Percentiles rank a stretch among this genome's conserved stretches.
Evolutionary conservation across 805 yeast genomes (phyloP).

Genomic region (Myxozyma geophila): DNA sequence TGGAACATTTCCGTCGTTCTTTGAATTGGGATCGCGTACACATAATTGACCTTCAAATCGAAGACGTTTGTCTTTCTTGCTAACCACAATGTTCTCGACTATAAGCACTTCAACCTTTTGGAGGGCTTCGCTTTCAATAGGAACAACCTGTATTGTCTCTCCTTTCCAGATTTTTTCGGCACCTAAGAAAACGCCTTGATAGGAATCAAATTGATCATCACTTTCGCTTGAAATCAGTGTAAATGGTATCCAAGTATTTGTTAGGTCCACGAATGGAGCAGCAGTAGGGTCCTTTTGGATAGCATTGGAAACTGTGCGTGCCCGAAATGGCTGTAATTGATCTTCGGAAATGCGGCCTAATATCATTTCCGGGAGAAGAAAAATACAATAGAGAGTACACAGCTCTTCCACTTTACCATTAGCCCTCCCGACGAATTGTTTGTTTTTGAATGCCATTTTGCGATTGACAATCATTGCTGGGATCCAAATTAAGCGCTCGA

Average conservation of each 20-base stretch:
- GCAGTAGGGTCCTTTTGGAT: not conserved
- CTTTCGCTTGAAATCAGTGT: not conserved
- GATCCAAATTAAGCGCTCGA: not conserved
- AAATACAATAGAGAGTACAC: not conserved
- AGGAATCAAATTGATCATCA: not conserved
- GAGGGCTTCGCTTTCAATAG: not conserved
- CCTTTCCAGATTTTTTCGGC: constrained; percentile 15
- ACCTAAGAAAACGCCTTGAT: constrained; percentile 1
- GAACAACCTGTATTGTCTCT: not conserved
- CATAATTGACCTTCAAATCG: not conserved
- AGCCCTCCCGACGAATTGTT: not conserved
- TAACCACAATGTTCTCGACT: not conserved
- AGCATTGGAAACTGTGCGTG: not conserved
- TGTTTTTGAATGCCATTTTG: not conserved
- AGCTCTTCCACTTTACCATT: not conserved
- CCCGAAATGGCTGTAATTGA: not conserved
- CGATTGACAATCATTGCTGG: constrained; percentile 9
- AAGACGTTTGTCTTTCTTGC: not conserved
- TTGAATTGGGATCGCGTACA: not conserved
- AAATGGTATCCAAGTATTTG: not conserved
- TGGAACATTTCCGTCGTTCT: not conserved
- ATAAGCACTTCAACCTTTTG: not conserved
- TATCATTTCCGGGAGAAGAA: not conserved
- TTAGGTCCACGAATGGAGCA: not conserved
- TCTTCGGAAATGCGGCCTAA: not conserved